Evolutionary conservation across 148 eudicot species (phyloP), one percentile per base, ranked within the genome.

Genomic region (Fagopyrum tataricum): DNA sequence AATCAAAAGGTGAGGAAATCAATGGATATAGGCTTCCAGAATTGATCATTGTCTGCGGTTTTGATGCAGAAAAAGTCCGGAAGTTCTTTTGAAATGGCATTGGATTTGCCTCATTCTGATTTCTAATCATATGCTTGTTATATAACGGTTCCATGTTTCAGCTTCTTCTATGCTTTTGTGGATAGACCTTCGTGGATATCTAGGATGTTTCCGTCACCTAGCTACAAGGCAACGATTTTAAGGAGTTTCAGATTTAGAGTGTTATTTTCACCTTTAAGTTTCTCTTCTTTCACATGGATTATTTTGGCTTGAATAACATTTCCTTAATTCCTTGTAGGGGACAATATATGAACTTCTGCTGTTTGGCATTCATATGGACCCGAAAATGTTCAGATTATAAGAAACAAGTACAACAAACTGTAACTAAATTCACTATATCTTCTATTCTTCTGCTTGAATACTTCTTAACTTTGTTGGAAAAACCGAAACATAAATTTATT

Each of bases 31-130:
- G 17, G 0, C 18, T 5, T 5, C n/a, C 5, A 17, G 18, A 52
- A 52, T n/a, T 52, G 56, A 52, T 31, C 37, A 31, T 7, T 2
- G 56, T 52, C 0, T 52, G 56, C n/a, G 56, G n/a, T 52, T 52
- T 52, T 52, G 18, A 15, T 14, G 56, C 56, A 52, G 56, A 52
- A 15, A 51, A 52, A 6, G 56, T 52, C 20, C n/a, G 56, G 56
- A 52, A 52, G 56, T 52, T 52, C 56, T 52, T 52, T 52, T 52
- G 56, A 20, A 52, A 52, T 52, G 56, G 20, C 56, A 52, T 52
- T 52, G n/a, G 8, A 5, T 52, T 52, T 52, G 56, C 17, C 7
- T 7, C 56, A 6, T 21, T 1, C 20, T 52, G 6, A 15, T 17
- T 20, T 1, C 20, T 52, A n/a, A 15, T 17, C 56, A 52, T 52